These are phyloP conservation scores for Citrus trifoliata DNA, from an alignment of 345 rosid genomes.

Conservation along the genomic window DNA sequence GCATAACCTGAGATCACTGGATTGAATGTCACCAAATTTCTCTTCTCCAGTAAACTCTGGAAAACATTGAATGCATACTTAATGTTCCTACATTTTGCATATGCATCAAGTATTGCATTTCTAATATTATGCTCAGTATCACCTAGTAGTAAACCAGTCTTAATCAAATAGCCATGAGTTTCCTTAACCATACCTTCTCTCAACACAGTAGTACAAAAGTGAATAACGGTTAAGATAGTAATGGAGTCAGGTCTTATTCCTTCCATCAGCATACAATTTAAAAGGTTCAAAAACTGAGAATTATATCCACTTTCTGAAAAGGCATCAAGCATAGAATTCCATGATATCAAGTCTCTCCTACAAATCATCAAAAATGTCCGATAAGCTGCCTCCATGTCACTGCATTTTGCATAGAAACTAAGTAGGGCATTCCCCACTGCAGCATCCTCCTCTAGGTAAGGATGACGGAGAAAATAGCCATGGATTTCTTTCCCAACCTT, in stretches of 20 bases:
- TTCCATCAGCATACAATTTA: conserved; percentile 46
- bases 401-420: conserved; percentile 64
- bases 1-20: conserved; percentile 61
- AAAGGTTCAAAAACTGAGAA: conserved; percentile 40
- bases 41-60: conserved; percentile 40
- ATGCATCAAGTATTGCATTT: conserved; percentile 73
- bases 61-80: conserved; percentile 58
- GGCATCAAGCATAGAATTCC: conserved; percentile 63
- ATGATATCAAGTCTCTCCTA: conserved; percentile 52
- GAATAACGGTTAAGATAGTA: conserved; percentile 46
- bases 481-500: conserved; percentile 53
- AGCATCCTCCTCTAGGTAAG: conserved; percentile 34
- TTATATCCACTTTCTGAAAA: conserved; percentile 33
- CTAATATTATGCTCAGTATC: conserved; percentile 39
- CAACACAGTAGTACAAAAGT: conserved; percentile 23
- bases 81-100: conserved; percentile 63
- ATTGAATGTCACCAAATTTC: conserved; percentile 53
- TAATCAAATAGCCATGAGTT: conserved; percentile 64
- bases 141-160: conserved; percentile 37
- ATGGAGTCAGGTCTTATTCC: conserved; percentile 47
- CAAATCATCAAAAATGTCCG: conserved; percentile 37
- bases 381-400: conserved; percentile 49
- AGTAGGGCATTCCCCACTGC: conserved; percentile 48
- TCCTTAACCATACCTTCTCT: conserved; percentile 55
- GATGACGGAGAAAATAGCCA: conserved; percentile 40